Conservation (phyloP, 176 grass and related monocot genomes). For the Musa acuminata region DNA sequence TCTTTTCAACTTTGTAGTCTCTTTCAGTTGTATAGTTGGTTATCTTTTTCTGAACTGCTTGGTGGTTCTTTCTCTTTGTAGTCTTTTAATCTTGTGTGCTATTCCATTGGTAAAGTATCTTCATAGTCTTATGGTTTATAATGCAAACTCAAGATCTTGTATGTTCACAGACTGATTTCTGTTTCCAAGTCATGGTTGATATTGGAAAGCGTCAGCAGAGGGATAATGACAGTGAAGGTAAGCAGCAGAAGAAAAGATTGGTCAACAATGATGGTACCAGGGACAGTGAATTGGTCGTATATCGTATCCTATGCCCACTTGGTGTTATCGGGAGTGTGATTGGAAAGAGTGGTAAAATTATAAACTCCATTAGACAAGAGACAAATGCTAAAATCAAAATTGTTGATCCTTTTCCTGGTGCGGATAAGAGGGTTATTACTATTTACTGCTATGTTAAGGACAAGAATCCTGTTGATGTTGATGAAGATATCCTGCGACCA, state of each 20-base stretch:
- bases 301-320: constrained; percentile 75
- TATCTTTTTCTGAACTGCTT: too few relatives aligned
- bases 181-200: constrained; percentile 48
- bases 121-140: neutral
- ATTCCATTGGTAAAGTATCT: neutral
- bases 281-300: constrained; percentile 50
- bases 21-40: too few relatives aligned
- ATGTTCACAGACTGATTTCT: neutral
- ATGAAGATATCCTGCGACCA: constrained; percentile 36
- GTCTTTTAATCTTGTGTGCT: too few relatives aligned
- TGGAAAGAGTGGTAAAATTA: constrained; percentile 84
- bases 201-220: constrained; percentile 65
- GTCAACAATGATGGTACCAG: constrained; percentile 42
- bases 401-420: constrained; percentile 73
- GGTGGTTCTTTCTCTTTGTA: too few relatives aligned
- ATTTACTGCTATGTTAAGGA: constrained; percentile 66
- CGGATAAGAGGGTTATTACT: constrained; percentile 81
- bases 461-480: constrained; percentile 39
- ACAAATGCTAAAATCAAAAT: constrained; percentile 70
- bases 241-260: constrained; percentile 43
- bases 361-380: constrained; percentile 79
- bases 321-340: constrained; percentile 85
- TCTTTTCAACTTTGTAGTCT: too few relatives aligned
- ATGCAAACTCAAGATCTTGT: neutral
- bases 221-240: constrained; percentile 42